Conservation (phyloP, 352 stramenopile genomes). For the Thalassiosira exigua region DNA sequence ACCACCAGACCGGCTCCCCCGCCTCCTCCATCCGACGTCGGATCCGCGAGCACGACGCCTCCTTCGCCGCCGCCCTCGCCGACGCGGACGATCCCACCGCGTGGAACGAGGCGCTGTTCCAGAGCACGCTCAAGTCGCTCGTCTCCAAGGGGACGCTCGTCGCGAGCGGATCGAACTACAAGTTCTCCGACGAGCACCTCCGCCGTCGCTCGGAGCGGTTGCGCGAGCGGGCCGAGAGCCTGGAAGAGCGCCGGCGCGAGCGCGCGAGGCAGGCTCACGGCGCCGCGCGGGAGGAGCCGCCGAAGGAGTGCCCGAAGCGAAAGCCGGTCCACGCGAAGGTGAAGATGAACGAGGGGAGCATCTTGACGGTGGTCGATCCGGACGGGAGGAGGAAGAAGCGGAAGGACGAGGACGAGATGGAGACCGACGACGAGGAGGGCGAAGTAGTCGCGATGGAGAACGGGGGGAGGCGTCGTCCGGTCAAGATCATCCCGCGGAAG, state of each 20-base stretch:
- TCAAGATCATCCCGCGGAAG: constrained; percentile 35
- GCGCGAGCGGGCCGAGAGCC: constrained; percentile 25
- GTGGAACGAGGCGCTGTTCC: constrained; percentile 45
- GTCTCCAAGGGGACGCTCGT: constrained; percentile 27
- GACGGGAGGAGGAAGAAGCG: no score
- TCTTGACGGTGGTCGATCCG: constrained; percentile 44
- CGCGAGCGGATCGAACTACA: constrained; percentile 45
- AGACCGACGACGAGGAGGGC: background rate
- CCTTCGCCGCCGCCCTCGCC: background rate
- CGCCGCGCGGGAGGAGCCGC: constrained; percentile 9
- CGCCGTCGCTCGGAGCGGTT: constrained; percentile 19
- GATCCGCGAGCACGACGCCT: constrained; percentile 25
- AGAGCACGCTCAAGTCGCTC: constrained; percentile 46
- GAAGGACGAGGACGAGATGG: constrained; percentile 14
- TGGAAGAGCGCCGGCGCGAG: constrained; percentile 11
- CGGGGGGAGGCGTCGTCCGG: background rate
- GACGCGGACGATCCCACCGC: constrained; percentile 1
- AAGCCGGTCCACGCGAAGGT: constrained; percentile 49
- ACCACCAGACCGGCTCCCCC: constrained; percentile 45
- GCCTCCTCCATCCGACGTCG: constrained; percentile 29
- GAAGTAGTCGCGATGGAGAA: background rate
- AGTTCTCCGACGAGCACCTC: constrained; percentile 38
- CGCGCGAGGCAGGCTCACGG: constrained; percentile 3
- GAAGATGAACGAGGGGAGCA: constrained; percentile 49
- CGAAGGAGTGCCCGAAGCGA: constrained; percentile 38